A percentile compares a stretch with the other conserved stretches of the same genome.
Evolutionary conservation across 2,329 filamentous ascomycete species (phyloP).

Genomic region (Diaporthe citri): DNA sequence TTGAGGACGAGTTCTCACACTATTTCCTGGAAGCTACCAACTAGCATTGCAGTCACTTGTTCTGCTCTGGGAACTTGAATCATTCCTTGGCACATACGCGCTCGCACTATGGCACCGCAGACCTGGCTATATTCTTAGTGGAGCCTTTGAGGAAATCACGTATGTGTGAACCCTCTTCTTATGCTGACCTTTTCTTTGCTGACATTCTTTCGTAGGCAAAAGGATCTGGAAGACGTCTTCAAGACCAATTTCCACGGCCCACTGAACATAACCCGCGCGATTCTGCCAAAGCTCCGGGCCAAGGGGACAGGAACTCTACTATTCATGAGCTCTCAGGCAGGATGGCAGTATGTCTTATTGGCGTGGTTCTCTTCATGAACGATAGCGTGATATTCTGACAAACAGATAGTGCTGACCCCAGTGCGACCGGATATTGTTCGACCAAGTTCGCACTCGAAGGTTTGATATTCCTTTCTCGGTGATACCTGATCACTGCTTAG

Average conservation of each 20-base stretch:
- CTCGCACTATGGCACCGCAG: slow-evolving; percentile 28
- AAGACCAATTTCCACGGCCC: slow-evolving; percentile 55
- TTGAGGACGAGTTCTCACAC: too few species aligned
- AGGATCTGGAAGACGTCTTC: slow-evolving; percentile 46
- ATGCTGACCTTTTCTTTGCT: background rate
- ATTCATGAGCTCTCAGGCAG: slow-evolving; percentile 53
- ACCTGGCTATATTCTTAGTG: slow-evolving; percentile 50
- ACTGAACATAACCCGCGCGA: slow-evolving; percentile 51
- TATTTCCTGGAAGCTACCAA: too few species aligned
- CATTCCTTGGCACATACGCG: background rate
- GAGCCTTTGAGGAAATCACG: slow-evolving; percentile 48
- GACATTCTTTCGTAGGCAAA: slow-evolving; percentile 38
- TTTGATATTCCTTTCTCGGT: slow-evolving; percentile 15
- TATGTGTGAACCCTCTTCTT: slow-evolving; percentile 21
- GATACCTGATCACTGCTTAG: background rate
- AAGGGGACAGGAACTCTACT: slow-evolving; percentile 49
- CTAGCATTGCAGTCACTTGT: too few species aligned
- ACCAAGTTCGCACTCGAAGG: slow-evolving; percentile 51
- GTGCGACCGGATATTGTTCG: slow-evolving; percentile 49
- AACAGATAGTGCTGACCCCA: slow-evolving; percentile 43
- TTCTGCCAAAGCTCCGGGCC: slow-evolving; percentile 50
- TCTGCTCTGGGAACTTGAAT: too few species aligned
- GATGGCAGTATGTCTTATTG: slow-evolving; percentile 45
- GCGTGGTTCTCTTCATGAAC: too few species aligned
- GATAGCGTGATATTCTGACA: background rate